These are phyloP conservation scores for Trametes cinnabarina DNA, from an alignment of 768 basidiomycete species.

Conservation along the genomic window DNA sequence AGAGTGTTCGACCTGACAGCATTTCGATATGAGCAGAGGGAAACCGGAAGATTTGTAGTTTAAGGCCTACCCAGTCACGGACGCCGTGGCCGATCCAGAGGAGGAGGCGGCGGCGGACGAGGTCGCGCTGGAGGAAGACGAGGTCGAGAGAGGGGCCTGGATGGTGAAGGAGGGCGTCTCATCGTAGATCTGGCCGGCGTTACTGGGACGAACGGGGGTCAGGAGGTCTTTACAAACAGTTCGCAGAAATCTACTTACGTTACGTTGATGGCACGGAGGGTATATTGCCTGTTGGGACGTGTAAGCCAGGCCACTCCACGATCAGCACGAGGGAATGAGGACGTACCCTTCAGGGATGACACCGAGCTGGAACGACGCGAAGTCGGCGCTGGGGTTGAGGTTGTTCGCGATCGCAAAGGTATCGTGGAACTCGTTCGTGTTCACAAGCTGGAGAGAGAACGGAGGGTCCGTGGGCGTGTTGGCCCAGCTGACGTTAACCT, in stretches of 20 bases:
- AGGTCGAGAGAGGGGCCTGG: slow-evolving; percentile 22
- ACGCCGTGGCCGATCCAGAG: slow-evolving; percentile 18
- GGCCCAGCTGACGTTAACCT: slow-evolving; percentile 48
- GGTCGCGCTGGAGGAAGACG: slow-evolving; percentile 19
- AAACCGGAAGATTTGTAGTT: not conserved
- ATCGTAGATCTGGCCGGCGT: slow-evolving; percentile 47
- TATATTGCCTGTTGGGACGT: slow-evolving; percentile 37
- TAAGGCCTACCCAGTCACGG: slow-evolving; percentile 12
- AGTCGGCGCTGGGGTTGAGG: slow-evolving; percentile 37
- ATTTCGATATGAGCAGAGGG: not conserved
- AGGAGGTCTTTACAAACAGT: not conserved
- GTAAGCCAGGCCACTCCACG: not conserved
- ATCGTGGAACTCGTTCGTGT: slow-evolving; percentile 47
- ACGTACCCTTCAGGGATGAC: slow-evolving; percentile 48
- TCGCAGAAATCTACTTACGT: slow-evolving; percentile 28
- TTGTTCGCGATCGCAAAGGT: slow-evolving; percentile 56
- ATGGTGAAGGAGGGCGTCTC: slow-evolving; percentile 44
- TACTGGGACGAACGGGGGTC: slow-evolving; percentile 21
- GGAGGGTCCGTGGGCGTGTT: slow-evolving; percentile 42
- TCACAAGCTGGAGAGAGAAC: slow-evolving; percentile 44
- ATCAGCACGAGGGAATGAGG: not conserved
- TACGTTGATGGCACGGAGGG: slow-evolving; percentile 43
- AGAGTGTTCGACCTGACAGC: not conserved
- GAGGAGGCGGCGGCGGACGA: slow-evolving; percentile 5
- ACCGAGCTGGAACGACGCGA: slow-evolving; percentile 43